A percentile compares a stretch with the other conserved stretches of the same genome.
Conservation (phyloP, 768 basidiomycete genomes). For the Trichaptum fuscoviolaceum region DNA sequence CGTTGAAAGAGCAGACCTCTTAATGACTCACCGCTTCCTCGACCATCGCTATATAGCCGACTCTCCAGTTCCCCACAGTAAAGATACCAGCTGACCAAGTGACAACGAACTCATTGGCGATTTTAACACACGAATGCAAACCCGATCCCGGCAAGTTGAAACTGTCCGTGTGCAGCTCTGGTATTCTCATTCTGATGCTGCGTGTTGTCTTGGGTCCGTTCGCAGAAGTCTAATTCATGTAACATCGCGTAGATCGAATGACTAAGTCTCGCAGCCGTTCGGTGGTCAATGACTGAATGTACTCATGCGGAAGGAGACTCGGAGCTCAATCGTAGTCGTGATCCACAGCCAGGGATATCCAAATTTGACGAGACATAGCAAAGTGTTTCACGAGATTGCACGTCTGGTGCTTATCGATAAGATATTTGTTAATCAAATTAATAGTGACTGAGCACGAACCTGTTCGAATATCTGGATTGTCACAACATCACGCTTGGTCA, state of each 20-base stretch:
- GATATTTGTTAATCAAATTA: too few relatives aligned
- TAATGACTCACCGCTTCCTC: background rate
- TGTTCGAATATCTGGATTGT: too few relatives aligned
- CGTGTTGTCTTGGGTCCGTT: background rate
- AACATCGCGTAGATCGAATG: background rate
- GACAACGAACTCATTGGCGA: background rate
- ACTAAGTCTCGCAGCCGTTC: background rate
- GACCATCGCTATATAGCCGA: background rate
- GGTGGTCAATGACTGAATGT: background rate
- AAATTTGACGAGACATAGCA: too few relatives aligned
- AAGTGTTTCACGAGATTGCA: too few relatives aligned
- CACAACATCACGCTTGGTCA: too few relatives aligned
- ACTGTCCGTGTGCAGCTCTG: background rate
- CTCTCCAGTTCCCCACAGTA: background rate
- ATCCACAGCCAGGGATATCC: too few relatives aligned
- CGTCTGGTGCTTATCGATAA: too few relatives aligned
- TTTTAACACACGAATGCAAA: background rate
- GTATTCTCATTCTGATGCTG: background rate
- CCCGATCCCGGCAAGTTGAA: background rate
- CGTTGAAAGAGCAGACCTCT: background rate
- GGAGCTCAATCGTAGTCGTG: background rate
- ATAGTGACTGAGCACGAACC: too few relatives aligned
- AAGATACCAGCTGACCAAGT: background rate
- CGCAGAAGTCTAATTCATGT: background rate
- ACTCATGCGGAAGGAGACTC: background rate